Base-by-base conservation (phyloP, 768 basidiomycete species). In the Rhodotorula babjevae region DNA sequence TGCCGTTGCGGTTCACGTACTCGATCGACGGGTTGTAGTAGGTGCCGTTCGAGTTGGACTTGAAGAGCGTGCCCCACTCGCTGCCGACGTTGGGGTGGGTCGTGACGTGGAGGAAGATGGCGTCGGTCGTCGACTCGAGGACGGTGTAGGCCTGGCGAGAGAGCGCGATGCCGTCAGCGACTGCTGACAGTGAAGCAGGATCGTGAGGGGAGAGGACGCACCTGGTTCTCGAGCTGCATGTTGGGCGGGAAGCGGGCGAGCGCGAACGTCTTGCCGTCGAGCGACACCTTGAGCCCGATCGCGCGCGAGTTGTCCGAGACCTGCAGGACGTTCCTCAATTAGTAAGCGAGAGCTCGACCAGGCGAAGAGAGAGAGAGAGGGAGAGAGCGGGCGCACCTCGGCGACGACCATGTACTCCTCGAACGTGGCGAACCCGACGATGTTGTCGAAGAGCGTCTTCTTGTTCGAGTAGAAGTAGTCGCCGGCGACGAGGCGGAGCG, bases 21-120 rank as follows among this genome's bases (percentile, higher is more conserved):
- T 91, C 89, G 52, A 91, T 78, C 1, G 93, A 91, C 19, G 93
- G 80, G 31, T 90, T 89, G 80, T 93, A 99, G 84, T 96, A 97
- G 0, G 96, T 99, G 50, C 96, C 96, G 77, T 99, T 99, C 44
- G 90, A 97, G 81, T 99, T 98, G 42, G 94, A 96, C 81, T 95
- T 95, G 71, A 93, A 86, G 76, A 98, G 89, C 78, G 87, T 90
- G 49, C 96, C 96, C 89, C 90, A 98, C 79, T 84, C 90, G 5
- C 89, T 90, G 31, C 83, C 84, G 0, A 86, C 85, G 25, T 84
- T 82, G 70, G 90, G 87, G 29, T 91, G 91, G 84, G 91, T 95
- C 0, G 96, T 98, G 84, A 95, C 90, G 78, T 95, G 95, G 19
- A 99, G 80, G 87, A 99, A 99, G 73, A 99, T 87, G 0, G 95